These are phyloP conservation scores for Cercospora canescens DNA, from an alignment of 2,329 filamentous ascomycete species.

Conservation along the genomic window DNA sequence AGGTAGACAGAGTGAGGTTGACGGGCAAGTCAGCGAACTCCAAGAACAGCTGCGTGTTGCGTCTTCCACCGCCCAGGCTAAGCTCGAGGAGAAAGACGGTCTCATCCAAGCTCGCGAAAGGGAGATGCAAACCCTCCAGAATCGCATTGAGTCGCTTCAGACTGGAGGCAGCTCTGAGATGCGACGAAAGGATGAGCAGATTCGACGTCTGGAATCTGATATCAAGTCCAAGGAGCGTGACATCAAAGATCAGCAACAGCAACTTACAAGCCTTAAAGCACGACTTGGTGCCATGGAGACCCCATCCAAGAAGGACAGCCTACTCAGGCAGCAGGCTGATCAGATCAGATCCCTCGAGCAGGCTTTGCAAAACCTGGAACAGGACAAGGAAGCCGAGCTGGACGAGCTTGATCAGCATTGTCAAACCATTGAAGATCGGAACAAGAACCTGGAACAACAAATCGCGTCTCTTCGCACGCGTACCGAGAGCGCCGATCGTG, in stretches of 20 bases:
- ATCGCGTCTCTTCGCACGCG: constrained; percentile 27
- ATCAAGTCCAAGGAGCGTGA: constrained; percentile 36
- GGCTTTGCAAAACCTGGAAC: constrained; percentile 33
- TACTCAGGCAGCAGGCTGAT: constrained; percentile 38
- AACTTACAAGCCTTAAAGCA: constrained; percentile 35
- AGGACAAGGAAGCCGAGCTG: constrained; percentile 40
- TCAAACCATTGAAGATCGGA: constrained; percentile 33
- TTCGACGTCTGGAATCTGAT: constrained; percentile 41
- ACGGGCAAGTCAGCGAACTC: constrained; percentile 48
- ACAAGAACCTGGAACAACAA: constrained; percentile 30
- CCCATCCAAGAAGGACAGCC: constrained; percentile 39
- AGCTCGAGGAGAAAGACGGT: constrained; percentile 44
- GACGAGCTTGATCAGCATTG: constrained; percentile 39
- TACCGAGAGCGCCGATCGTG: constrained; percentile 26
- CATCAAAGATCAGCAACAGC: constrained; percentile 33
- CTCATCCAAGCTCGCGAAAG: constrained; percentile 43
- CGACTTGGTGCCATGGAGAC: constrained; percentile 38
- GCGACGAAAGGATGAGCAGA: constrained; percentile 33
- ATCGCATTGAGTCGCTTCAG: constrained; percentile 32
- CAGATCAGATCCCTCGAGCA: constrained; percentile 36
- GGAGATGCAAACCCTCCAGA: constrained; percentile 40
- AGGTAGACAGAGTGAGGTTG: constrained; percentile 55
- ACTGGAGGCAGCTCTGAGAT: constrained; percentile 34
- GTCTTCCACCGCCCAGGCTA: constrained; percentile 38
- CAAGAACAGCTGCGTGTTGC: constrained; percentile 52